Conservation (phyloP, 352 stramenopile species). For the Phytophthora melonis region DNA sequence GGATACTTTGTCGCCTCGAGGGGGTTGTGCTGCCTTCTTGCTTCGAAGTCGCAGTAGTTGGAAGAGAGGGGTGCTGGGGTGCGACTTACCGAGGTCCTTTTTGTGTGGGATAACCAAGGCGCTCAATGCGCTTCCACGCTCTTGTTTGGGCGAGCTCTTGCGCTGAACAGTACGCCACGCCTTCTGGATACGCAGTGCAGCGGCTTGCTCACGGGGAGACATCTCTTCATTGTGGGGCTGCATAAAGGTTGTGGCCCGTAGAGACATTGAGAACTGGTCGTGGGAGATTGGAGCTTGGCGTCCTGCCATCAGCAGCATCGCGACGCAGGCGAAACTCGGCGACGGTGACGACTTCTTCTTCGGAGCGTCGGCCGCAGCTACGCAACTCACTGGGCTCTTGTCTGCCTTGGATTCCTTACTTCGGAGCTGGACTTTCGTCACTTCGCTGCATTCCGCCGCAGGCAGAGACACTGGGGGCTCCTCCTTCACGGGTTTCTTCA, state of each 20-base stretch:
- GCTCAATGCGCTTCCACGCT: neutral
- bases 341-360: neutral
- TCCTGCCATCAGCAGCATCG: conserved; percentile 51
- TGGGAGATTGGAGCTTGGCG: conserved; percentile 30
- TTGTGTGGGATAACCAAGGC: neutral
- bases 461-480: neutral
- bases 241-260: no score
- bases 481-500: conserved; percentile 15
- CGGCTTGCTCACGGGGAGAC: conserved; percentile 16
- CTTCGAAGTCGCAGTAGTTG: conserved; percentile 9
- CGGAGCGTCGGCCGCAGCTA: neutral
- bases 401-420: neutral
- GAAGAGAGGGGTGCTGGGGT: conserved; percentile 9
- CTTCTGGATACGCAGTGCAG: conserved; percentile 41
- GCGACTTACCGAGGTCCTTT: neutral
- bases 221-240: neutral
- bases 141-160: conserved; percentile 7
- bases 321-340: conserved; percentile 51
- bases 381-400: neutral
- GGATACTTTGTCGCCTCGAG: neutral
- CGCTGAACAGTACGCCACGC: conserved; percentile 32
- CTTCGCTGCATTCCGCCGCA: neutral
- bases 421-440: neutral
- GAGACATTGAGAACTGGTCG: neutral
- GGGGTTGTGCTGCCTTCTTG: conserved; percentile 2